Conservation (phyloP, 768 basidiomycete genomes). For the Auricularia auricula-judae region DNA sequence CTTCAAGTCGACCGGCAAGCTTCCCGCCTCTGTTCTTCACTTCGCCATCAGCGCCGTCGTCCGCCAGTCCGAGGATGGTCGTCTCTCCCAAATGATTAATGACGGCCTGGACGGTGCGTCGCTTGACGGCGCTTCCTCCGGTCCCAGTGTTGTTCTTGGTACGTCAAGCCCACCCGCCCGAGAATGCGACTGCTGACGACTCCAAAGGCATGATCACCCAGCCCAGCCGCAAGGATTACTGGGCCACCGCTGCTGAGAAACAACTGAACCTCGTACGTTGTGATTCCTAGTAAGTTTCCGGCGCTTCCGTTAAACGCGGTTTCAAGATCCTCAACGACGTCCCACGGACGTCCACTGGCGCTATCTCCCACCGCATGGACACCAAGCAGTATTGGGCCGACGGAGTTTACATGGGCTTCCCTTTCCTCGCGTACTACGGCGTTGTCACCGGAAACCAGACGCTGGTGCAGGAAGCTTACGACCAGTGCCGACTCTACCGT, state of each 20-base stretch:
- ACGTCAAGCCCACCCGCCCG: not conserved
- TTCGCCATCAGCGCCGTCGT: constrained; percentile 18
- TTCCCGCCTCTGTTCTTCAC: constrained; percentile 15
- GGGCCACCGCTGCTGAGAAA: constrained; percentile 13
- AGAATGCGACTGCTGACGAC: not conserved
- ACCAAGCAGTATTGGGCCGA: constrained; percentile 27
- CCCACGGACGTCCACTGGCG: constrained; percentile 23
- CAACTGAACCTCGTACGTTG: constrained; percentile 14
- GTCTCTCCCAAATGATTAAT: constrained; percentile 17
- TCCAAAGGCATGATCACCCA: constrained; percentile 10
- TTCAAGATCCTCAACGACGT: constrained; percentile 15
- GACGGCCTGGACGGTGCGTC: constrained; percentile 19
- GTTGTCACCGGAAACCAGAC: constrained; percentile 23
- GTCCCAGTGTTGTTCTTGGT: constrained; percentile 16
- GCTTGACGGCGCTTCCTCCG: constrained; percentile 19
- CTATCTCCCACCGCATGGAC: constrained; percentile 29
- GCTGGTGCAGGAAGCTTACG: constrained; percentile 28
- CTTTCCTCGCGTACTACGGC: constrained; percentile 33
- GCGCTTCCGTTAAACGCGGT: not conserved
- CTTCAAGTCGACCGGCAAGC: constrained; percentile 9
- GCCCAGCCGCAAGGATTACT: constrained; percentile 10
- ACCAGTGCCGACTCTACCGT: constrained; percentile 31
- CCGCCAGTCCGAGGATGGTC: constrained; percentile 17
- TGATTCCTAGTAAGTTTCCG: too few species aligned
- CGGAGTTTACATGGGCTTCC: constrained; percentile 32